phyloP scores from a whole-genome alignment of 352 stramenopile genomes.

The Phytophthora meadii region DNA sequence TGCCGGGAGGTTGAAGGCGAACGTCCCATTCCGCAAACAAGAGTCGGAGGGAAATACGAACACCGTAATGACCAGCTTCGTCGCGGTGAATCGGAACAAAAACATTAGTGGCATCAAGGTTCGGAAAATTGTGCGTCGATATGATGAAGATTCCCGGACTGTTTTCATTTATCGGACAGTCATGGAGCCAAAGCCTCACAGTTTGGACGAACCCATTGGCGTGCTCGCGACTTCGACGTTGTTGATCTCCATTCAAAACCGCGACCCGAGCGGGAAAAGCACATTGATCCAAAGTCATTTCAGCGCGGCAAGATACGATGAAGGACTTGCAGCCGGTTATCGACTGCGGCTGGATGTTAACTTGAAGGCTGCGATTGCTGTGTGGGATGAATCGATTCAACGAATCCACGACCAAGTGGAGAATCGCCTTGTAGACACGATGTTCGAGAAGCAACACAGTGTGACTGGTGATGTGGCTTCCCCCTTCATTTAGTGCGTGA shows the following conservation, averaged over 20 bases:
- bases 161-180: constrained; percentile 8
- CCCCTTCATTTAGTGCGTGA: background rate
- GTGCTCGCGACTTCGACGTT: constrained; percentile 8
- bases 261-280: background rate
- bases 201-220: background rate
- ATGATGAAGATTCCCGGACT: constrained; percentile 3
- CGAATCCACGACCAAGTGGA: constrained; percentile 11
- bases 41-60: background rate
- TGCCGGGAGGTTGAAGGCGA: background rate
- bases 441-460: background rate
- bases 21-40: background rate
- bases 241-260: constrained; percentile 1
- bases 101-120: background rate
- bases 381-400: constrained; percentile 12
- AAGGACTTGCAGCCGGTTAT: constrained; percentile 3
- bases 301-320: constrained; percentile 6
- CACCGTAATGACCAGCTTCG: background rate
- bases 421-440: background rate
- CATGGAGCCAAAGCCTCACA: constrained; percentile 1
- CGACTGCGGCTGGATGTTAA: constrained; percentile 1
- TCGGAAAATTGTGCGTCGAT: constrained; percentile 10
- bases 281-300: constrained; percentile 14
- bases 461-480: no score
- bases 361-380: constrained; percentile 7
- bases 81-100: background rate